A percentile compares a stretch with the other conserved stretches of the same genome.
These are phyloP conservation scores for Monilinia laxa DNA, from an alignment of 2,329 filamentous ascomycete species.

Conservation along the genomic window DNA sequence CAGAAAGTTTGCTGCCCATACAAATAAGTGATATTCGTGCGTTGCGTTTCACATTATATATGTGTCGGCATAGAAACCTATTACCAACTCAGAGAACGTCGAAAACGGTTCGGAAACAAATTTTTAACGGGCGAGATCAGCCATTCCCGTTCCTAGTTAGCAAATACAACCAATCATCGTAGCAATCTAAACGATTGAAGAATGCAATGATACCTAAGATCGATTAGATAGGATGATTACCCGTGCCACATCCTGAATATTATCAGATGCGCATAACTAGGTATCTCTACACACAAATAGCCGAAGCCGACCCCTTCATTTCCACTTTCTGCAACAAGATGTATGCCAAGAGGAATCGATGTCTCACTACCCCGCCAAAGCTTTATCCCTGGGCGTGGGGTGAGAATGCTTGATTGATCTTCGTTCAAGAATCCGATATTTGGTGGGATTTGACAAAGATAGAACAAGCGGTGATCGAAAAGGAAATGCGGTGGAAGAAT, in stretches of 20 bases:
- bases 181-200: not conserved
- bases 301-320: not conserved
- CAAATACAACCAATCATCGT: not conserved
- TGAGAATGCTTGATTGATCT: not conserved
- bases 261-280: not conserved
- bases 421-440: not conserved
- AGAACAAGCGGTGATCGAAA: not conserved
- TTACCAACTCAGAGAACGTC: not conserved
- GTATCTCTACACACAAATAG: not conserved
- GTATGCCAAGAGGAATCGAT: not conserved
- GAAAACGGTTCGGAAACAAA: not conserved
- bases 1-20: not conserved
- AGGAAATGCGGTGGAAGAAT: not conserved
- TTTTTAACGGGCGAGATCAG: not conserved
- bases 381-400: not conserved
- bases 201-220: constrained; percentile 10
- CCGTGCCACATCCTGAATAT: not conserved
- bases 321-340: constrained; percentile 1
- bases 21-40: not conserved
- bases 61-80: not conserved
- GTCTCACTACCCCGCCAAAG: not conserved
- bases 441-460: not conserved
- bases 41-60: not conserved
- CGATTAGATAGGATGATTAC: not conserved
- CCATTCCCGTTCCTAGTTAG: not conserved